These are phyloP conservation scores for Stephania japonica DNA, from an alignment of 164 flowering plant genomes.

Conservation along the genomic window DNA sequence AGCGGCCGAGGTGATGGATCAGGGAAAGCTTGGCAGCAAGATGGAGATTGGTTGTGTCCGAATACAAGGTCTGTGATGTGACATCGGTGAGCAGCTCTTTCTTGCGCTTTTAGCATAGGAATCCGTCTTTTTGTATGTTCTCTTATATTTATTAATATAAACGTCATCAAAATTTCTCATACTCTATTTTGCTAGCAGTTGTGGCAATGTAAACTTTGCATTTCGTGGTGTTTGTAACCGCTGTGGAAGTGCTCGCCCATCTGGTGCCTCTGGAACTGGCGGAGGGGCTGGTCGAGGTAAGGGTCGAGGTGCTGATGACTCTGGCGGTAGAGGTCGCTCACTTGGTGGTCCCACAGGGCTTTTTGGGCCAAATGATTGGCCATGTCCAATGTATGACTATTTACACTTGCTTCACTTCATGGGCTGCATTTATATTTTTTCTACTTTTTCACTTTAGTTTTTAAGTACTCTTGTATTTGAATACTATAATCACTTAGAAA, in stretches of 20 bases:
- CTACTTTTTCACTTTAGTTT: neutral
- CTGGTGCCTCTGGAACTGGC: conserved; percentile 69
- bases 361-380: conserved; percentile 99
- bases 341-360: conserved; percentile 73
- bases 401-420: neutral
- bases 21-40: conserved; percentile 93
- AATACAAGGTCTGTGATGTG: conserved; percentile 99
- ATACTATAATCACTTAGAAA: no score
- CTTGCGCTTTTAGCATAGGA: conserved; percentile 44
- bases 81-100: conserved; percentile 98
- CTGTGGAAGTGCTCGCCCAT: conserved; percentile 93
- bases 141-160: neutral
- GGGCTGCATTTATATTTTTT: neutral
- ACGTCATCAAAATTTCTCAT: conserved; percentile 19
- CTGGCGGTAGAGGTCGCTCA: conserved; percentile 40
- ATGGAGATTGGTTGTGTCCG: conserved; percentile 96
- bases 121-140: neutral
- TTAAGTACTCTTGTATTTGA: neutral
- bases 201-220: conserved; percentile 94
- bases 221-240: conserved; percentile 98
- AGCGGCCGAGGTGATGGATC: conserved; percentile 70
- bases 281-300: conserved; percentile 73
- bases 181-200: conserved; percentile 48
- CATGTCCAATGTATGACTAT: conserved; percentile 89
- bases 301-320: conserved; percentile 66